A percentile compares a stretch with the other conserved stretches of the same genome.
Evolutionary conservation across 2,329 filamentous ascomycete species (phyloP).

Genomic region (Stagonosporopsis vannaccii): DNA sequence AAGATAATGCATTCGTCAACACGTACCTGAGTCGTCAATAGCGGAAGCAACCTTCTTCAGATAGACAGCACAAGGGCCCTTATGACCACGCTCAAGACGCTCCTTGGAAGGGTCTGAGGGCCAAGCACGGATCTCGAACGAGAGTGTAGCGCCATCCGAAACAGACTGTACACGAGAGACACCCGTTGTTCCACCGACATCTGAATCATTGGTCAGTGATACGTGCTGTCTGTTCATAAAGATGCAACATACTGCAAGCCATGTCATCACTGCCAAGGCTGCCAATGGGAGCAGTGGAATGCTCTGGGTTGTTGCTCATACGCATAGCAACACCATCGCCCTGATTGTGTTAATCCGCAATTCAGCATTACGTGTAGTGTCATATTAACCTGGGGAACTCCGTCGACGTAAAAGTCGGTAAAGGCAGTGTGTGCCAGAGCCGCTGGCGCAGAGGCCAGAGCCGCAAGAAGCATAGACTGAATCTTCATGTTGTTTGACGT

Average conservation of each 20-base stretch:
- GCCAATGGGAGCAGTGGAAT: constrained; percentile 65
- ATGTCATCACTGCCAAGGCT: constrained; percentile 67
- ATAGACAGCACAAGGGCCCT: constrained; percentile 76
- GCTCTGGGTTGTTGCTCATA: constrained; percentile 63
- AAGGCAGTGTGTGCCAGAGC: constrained; percentile 48
- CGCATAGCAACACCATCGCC: constrained; percentile 77
- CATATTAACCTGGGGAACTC: constrained; percentile 35
- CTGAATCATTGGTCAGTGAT: constrained; percentile 40
- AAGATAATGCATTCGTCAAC: no score
- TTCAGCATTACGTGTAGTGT: neutral
- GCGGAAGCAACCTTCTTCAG: constrained; percentile 72
- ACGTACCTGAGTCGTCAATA: constrained; percentile 54
- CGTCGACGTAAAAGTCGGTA: constrained; percentile 46
- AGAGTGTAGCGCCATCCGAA: constrained; percentile 63
- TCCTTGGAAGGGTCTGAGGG: constrained; percentile 63
- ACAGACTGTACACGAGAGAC: constrained; percentile 58
- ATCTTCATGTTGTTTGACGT: constrained; percentile 42
- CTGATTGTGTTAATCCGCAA: constrained; percentile 49
- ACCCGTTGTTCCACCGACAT: constrained; percentile 57
- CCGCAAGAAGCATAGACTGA: constrained; percentile 41
- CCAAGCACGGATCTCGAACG: constrained; percentile 71
- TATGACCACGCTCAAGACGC: constrained; percentile 66
- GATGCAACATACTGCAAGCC: constrained; percentile 68
- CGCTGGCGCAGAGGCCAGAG: constrained; percentile 43
- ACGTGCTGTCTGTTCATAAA: neutral